Conservation (phyloP, 257 asterid species). For the Solanum infundibuliforme region DNA sequence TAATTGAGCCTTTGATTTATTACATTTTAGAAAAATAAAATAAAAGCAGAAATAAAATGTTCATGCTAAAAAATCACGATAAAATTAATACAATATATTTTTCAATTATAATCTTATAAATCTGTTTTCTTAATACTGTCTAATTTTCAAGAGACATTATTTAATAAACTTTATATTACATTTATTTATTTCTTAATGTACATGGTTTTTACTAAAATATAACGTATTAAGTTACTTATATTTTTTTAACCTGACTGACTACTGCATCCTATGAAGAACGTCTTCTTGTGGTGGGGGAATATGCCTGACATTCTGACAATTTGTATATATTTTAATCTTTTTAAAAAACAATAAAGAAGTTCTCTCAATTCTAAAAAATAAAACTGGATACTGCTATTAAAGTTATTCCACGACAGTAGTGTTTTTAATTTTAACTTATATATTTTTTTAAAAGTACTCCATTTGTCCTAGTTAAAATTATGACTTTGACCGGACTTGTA, state of each 20-base stretch:
- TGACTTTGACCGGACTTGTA: background rate
- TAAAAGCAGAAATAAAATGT: no score
- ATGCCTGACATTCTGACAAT: slow-evolving; percentile 10
- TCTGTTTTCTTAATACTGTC: background rate
- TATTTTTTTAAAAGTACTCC: background rate
- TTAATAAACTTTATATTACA: no score
- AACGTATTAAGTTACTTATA: background rate
- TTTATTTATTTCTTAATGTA: background rate
- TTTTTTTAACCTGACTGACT: background rate
- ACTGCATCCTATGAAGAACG: background rate
- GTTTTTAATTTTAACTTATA: background rate
- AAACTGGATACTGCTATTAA: background rate
- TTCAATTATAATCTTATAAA: background rate
- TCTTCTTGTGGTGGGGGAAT: background rate
- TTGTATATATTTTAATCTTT: background rate
- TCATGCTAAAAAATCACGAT: background rate
- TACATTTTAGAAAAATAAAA: background rate
- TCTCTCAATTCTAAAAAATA: background rate
- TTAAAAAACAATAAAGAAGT: background rate
- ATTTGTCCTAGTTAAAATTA: background rate
- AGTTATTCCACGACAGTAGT: background rate
- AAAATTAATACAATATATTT: no score
- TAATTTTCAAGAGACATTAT: background rate
- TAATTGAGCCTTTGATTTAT: background rate
- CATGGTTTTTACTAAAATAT: background rate